Conservation (phyloP, 495 filamentous ascomycete genomes). For the Aspergillus olivimuriae region DNA sequence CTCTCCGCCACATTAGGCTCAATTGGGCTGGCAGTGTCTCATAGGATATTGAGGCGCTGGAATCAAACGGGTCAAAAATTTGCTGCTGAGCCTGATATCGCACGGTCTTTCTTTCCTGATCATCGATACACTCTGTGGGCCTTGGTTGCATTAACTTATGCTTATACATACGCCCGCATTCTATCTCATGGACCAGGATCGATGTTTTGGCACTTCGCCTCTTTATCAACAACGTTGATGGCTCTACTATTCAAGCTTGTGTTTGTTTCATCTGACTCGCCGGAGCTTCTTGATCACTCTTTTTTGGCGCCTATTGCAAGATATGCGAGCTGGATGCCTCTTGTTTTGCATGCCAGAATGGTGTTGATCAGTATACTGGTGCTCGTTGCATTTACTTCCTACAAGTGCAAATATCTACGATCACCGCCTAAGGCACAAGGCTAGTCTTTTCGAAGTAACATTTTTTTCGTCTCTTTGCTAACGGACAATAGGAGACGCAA, state of each 20-base stretch:
- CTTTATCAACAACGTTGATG: conserved; percentile 29
- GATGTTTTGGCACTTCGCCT: conserved; percentile 17
- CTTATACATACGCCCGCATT: conserved; percentile 35
- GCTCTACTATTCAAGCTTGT: conserved; percentile 78
- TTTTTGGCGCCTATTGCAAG: conserved; percentile 38
- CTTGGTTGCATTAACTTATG: conserved; percentile 66
- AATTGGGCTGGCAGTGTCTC: conserved; percentile 27
- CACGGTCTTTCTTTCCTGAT: conserved; percentile 55
- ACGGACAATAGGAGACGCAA: conserved; percentile 7
- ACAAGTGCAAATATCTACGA: conserved; percentile 1
- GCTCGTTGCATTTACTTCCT: conserved; percentile 28
- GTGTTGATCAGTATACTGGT: conserved; percentile 43
- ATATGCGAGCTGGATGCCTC: conserved; percentile 44
- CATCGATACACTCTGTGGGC: conserved; percentile 65
- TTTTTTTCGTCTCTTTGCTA: conserved; percentile 4
- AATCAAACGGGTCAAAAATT: conserved; percentile 97
- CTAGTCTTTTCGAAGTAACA: conserved; percentile 7
- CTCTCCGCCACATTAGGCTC: conserved; percentile 8
- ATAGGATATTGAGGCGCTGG: conserved; percentile 70
- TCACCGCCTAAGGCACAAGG: conserved; percentile 1
- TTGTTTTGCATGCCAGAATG: conserved; percentile 35
- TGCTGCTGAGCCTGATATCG: conserved; percentile 80
- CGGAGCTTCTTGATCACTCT: conserved; percentile 65
- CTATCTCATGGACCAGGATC: conserved; percentile 23
- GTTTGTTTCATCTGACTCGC: conserved; percentile 77